Evolutionary conservation across 495 filamentous ascomycete species (phyloP), one percentile per base, ranked within the genome.

Genomic region (Tuber brumale): DNA sequence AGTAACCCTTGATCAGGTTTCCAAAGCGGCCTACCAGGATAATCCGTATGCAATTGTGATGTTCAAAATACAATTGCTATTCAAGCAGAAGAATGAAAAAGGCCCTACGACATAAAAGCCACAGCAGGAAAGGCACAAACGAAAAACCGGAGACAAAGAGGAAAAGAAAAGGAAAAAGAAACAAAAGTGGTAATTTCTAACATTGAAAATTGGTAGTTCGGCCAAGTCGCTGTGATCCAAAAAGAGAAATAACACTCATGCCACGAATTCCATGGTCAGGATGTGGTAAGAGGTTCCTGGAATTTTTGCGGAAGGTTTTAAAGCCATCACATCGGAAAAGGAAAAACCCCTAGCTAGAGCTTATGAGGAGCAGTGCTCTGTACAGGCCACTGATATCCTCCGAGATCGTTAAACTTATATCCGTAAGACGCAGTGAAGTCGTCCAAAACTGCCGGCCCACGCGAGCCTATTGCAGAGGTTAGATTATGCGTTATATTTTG

Each of bases 351-450:
- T 74, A 85, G 85, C 87, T 87, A 93, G 88, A 94, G 87, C 86
- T 93, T 91, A 87, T 91, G 94, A 78, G 89, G 87, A 87, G 85
- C 71, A 79, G 73, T 57, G 86, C 86, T 78, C 88, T 89, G 73
- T 88, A 92, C 78, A 89, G 92, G 92, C 94, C 94, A 97, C 85
- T 97, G 94, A 86, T 97, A 97, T 79, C 95, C 95, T 75, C 94
- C 92, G 71, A 95, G 92, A 82, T 99, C 95, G 83, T 93, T 97
- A 87, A 99, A 99, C 85, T 97, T 97, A 88, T 98, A 99, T 69
- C 96, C 96, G 83, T 95, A 99, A 19, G 94, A 97, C 18, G 94
- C 90, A 19, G 95, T 97, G 87, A 99, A 99, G 86, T 98, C 96
- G 83, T 99, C 96, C 75, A 99, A 88, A 61, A 99, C 94, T 66